phyloP scores from a whole-genome alignment of 2,329 filamentous ascomycete genomes.

The Diplocarpon mali region DNA sequence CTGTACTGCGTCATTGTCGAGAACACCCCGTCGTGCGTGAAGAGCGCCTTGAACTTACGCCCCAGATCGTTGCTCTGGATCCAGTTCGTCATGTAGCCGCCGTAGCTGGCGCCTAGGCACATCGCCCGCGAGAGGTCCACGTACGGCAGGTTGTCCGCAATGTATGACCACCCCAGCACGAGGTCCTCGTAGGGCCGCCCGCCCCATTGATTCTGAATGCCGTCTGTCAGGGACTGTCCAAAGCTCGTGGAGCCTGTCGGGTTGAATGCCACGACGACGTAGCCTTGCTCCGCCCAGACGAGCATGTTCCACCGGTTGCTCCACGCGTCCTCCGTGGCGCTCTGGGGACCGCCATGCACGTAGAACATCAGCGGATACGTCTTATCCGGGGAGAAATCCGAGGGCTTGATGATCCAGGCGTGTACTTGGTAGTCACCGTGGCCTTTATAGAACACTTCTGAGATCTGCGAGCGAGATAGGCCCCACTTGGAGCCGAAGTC shows the following conservation, averaged over 20 bases:
- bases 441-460: conserved; percentile 19
- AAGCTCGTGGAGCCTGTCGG: conserved; percentile 74
- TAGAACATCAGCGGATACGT: conserved; percentile 17
- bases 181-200: conserved; percentile 65
- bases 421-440: conserved; percentile 18
- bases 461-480: conserved; percentile 15
- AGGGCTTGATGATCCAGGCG: conserved; percentile 16
- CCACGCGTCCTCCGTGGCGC: conserved; percentile 66
- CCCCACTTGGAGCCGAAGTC: conserved; percentile 13
- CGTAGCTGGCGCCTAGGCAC: conserved; percentile 61
- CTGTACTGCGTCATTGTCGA: conserved; percentile 36
- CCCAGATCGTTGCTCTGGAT: conserved; percentile 77
- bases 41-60: conserved; percentile 68
- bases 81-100: conserved; percentile 75
- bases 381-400: conserved; percentile 4
- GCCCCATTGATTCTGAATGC: conserved; percentile 34
- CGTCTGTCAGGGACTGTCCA: conserved; percentile 60
- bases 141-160: conserved; percentile 51
- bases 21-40: conserved; percentile 16
- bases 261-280: conserved; percentile 68
- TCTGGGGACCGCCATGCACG: conserved; percentile 71
- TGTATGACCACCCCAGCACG: conserved; percentile 62
- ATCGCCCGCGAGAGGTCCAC: conserved; percentile 59
- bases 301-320: conserved; percentile 75
- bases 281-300: conserved; percentile 76